A percentile compares a stretch with the other conserved stretches of the same genome.
These are phyloP conservation scores for Podospora comata DNA, from an alignment of 495 filamentous ascomycete species.

Conservation along the genomic window DNA sequence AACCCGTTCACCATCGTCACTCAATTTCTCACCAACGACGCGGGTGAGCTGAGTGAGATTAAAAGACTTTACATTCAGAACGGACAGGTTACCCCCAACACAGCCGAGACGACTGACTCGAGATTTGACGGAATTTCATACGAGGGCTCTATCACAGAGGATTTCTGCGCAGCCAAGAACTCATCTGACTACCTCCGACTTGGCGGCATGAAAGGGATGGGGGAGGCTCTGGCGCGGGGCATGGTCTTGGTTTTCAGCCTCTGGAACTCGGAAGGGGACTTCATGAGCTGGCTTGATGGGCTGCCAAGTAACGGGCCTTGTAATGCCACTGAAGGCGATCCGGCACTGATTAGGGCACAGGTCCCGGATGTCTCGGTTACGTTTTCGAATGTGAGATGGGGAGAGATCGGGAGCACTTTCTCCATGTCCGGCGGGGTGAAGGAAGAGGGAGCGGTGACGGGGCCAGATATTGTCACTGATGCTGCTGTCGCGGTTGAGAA, in stretches of 20 bases:
- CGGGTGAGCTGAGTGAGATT: slow-evolving; percentile 54
- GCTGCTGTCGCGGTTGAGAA: neutral
- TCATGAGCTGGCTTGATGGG: slow-evolving; percentile 64
- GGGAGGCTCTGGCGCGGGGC: slow-evolving; percentile 53
- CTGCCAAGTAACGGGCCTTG: slow-evolving; percentile 54
- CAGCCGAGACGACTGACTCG: slow-evolving; percentile 38
- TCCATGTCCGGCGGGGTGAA: neutral
- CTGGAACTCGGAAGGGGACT: slow-evolving; percentile 57
- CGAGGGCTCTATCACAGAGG: slow-evolving; percentile 51
- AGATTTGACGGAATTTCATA: slow-evolving; percentile 33
- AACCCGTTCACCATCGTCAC: slow-evolving; percentile 63
- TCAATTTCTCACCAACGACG: slow-evolving; percentile 57
- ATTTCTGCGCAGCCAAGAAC: slow-evolving; percentile 58
- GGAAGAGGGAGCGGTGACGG: neutral
- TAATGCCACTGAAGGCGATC: slow-evolving; percentile 50
- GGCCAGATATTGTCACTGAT: neutral
- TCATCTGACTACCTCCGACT: slow-evolving; percentile 48
- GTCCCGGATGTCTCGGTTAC: slow-evolving; percentile 51
- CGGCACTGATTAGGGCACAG: slow-evolving; percentile 46
- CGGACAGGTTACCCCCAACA: slow-evolving; percentile 50
- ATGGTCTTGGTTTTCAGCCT: slow-evolving; percentile 67
- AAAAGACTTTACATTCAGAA: slow-evolving; percentile 60
- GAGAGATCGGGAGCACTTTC: slow-evolving; percentile 56
- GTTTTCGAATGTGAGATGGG: slow-evolving; percentile 63
- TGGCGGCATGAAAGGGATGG: slow-evolving; percentile 58